Conservation (phyloP, 352 stramenopile species). For the Pythium pyrilobum region DNA sequence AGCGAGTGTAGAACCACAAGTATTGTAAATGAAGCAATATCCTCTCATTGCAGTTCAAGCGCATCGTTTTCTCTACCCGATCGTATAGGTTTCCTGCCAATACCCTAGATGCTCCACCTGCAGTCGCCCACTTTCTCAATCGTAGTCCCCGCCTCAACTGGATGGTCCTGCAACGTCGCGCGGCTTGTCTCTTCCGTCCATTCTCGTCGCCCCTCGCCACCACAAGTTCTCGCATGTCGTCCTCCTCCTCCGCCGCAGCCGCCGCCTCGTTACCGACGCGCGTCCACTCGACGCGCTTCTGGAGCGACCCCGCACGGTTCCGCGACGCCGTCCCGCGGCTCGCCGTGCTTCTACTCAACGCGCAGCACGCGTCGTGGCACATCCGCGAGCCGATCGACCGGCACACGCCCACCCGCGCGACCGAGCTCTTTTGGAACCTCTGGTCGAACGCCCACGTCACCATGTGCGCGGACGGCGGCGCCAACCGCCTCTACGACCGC, state of each 20-base stretch:
- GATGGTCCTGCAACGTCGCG: no score
- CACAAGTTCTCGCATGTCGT: neutral
- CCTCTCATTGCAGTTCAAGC: no score
- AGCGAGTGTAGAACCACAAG: no score
- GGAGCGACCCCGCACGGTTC: constrained; percentile 28
- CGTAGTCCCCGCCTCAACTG: no score
- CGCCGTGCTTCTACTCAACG: constrained; percentile 63
- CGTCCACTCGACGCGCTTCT: constrained; percentile 54
- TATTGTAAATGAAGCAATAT: no score
- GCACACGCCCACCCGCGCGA: constrained; percentile 21
- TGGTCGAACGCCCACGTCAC: constrained; percentile 61
- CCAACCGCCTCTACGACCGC: constrained; percentile 91
- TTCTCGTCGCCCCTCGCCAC: neutral
- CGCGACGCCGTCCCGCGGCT: constrained; percentile 28
- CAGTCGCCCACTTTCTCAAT: no score
- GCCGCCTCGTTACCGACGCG: constrained; percentile 11
- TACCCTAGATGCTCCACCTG: no score
- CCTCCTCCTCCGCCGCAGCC: neutral
- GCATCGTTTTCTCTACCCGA: no score
- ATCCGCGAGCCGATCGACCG: constrained; percentile 16
- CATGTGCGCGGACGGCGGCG: constrained; percentile 93
- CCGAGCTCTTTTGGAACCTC: constrained; percentile 62
- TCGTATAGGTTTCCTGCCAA: no score
- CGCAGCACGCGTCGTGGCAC: constrained; percentile 37
- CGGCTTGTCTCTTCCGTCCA: neutral